Percentiles rank a stretch among this genome's conserved stretches.
These are phyloP conservation scores for Fusarium verticillioides DNA, from an alignment of 2,329 filamentous ascomycete genomes.

Conservation along the genomic window DNA sequence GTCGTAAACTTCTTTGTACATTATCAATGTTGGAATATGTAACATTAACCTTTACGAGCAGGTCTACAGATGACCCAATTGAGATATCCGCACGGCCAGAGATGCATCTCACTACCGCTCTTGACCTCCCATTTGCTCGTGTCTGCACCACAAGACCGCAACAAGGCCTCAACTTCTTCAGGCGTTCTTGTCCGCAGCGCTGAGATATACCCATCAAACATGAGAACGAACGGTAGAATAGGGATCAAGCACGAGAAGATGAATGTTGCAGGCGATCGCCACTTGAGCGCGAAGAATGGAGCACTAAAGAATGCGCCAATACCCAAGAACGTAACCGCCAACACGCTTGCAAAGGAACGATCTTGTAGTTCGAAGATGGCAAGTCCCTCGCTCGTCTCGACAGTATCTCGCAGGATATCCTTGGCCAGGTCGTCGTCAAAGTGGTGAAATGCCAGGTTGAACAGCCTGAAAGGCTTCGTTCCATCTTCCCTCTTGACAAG, in stretches of 20 bases:
- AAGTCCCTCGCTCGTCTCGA: slow-evolving; percentile 73
- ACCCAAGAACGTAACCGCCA: slow-evolving; percentile 65
- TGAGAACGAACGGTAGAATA: slow-evolving; percentile 72
- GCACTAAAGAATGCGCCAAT: slow-evolving; percentile 62
- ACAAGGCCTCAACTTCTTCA: slow-evolving; percentile 69
- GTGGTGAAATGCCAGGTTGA: slow-evolving; percentile 81
- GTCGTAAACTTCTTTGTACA: slow-evolving; percentile 2
- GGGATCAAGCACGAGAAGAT: slow-evolving; percentile 75
- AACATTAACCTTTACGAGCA: slow-evolving; percentile 11
- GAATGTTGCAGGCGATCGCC: slow-evolving; percentile 63
- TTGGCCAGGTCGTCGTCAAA: slow-evolving; percentile 73
- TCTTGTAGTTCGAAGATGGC: slow-evolving; percentile 82
- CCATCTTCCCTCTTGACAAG: slow-evolving; percentile 54
- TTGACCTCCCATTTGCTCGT: slow-evolving; percentile 60
- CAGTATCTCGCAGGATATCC: slow-evolving; percentile 70
- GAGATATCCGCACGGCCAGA: slow-evolving; percentile 63
- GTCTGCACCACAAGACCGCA: slow-evolving; percentile 63
- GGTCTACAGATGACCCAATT: slow-evolving; percentile 64
- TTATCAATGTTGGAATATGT: not conserved
- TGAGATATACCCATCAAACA: slow-evolving; percentile 76
- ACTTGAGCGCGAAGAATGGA: slow-evolving; percentile 64
- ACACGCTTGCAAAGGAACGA: slow-evolving; percentile 64
- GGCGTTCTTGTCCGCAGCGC: slow-evolving; percentile 74
- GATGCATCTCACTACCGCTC: slow-evolving; percentile 58
- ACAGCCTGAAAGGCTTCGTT: slow-evolving; percentile 72